Evolutionary conservation across 1,139 yeast genomes (phyloP).

Genomic region (Debaryomyces robertsiae): DNA sequence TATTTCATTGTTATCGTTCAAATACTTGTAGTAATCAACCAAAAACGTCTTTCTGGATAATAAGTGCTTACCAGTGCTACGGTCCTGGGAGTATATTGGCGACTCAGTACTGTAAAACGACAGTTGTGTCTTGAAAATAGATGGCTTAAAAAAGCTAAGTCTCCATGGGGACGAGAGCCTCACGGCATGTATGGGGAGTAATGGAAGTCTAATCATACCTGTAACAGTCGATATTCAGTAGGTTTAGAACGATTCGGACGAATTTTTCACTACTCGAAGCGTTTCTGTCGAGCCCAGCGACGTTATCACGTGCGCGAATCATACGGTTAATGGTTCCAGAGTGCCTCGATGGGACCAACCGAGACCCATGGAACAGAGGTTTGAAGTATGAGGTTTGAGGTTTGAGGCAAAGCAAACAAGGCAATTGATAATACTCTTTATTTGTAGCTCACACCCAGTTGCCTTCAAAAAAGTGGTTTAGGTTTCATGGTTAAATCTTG

Average conservation of each 20-base stretch:
- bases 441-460: too few species aligned
- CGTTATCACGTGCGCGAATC: slow-evolving; percentile 2
- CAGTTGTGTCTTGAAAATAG: slow-evolving; percentile 3
- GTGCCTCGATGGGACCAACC: too few species aligned
- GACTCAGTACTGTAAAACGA: slow-evolving; percentile 11
- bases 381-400: too few species aligned
- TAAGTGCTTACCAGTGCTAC: slow-evolving; percentile 54
- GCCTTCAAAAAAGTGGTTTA: too few species aligned
- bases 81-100: slow-evolving; percentile 16
- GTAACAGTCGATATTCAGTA: background rate
- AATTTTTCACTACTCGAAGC: slow-evolving; percentile 6
- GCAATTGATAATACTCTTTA: too few species aligned
- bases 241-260: too few species aligned
- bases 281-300: background rate
- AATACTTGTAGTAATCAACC: slow-evolving; percentile 72
- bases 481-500: too few species aligned
- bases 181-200: slow-evolving; percentile 5
- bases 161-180: slow-evolving; percentile 2
- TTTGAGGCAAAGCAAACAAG: too few species aligned
- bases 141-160: slow-evolving; percentile 2
- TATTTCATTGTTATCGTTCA: slow-evolving; percentile 68
- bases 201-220: slow-evolving; percentile 6
- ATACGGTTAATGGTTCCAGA: background rate
- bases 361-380: too few species aligned
- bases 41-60: slow-evolving; percentile 80